A percentile compares a stretch with the other conserved stretches of the same genome.
These are phyloP conservation scores for Mychonastes homosphaera DNA, from an alignment of 139 green algal species.

Conservation along the genomic window DNA sequence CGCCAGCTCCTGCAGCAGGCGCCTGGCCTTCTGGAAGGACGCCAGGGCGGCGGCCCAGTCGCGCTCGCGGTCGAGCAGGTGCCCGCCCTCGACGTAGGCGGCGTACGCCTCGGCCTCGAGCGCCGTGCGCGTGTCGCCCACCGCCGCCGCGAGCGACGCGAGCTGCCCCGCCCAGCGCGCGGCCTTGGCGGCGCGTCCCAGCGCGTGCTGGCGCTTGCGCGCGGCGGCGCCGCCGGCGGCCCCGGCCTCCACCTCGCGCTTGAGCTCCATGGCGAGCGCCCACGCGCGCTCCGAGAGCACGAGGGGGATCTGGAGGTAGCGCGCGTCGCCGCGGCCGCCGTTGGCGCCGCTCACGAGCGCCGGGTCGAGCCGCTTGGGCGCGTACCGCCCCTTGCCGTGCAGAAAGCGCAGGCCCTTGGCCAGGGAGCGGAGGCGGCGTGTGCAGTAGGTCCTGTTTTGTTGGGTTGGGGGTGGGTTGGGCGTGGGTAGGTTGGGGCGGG, in stretches of 20 bases:
- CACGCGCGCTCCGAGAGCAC: constrained; percentile 78
- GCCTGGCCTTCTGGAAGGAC: constrained; percentile 59
- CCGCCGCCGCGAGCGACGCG: constrained; percentile 26
- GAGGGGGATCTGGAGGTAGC: constrained; percentile 69
- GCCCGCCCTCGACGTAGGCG: constrained; percentile 54
- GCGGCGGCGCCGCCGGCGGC: background rate
- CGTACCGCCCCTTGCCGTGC: constrained; percentile 75
- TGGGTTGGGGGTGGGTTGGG: background rate
- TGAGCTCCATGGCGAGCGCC: constrained; percentile 82
- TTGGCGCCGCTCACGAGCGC: constrained; percentile 47
- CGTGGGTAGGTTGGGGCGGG: background rate
- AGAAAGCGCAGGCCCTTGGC: constrained; percentile 74
- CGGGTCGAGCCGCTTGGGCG: constrained; percentile 64
- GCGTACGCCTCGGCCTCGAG: constrained; percentile 83
- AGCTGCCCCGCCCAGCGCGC: constrained; percentile 45
- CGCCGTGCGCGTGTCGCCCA: constrained; percentile 45
- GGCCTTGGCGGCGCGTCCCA: constrained; percentile 64
- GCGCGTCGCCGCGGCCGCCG: background rate
- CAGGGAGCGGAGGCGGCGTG: constrained; percentile 51
- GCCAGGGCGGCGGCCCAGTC: constrained; percentile 63
- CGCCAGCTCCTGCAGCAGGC: constrained; percentile 63
- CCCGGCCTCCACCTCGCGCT: constrained; percentile 49
- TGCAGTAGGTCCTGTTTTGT: constrained; percentile 72
- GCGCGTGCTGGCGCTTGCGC: constrained; percentile 53
- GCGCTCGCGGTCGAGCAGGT: constrained; percentile 66